These are phyloP conservation scores for Diaporthe vexans DNA, from an alignment of 2,329 filamentous ascomycete species.

Conservation along the genomic window DNA sequence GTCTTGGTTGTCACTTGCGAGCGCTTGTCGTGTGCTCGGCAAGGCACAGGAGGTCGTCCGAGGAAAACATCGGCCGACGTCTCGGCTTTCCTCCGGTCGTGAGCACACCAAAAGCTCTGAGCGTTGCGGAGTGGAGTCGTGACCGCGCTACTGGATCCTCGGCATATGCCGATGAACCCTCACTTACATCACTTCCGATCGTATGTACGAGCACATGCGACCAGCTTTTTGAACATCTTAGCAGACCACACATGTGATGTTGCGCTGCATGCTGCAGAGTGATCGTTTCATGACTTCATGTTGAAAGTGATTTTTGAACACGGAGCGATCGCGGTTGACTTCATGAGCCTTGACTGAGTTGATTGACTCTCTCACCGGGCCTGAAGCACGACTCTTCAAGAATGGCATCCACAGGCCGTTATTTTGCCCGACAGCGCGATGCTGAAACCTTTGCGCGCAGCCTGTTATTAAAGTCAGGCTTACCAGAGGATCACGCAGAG, in stretches of 20 bases:
- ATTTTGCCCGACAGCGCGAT: neutral
- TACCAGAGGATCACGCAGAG: constrained; percentile 44
- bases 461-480: constrained; percentile 36
- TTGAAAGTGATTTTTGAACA: neutral
- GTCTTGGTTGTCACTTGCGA: neutral
- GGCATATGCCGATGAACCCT: constrained; percentile 21
- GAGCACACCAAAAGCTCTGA: neutral
- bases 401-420: constrained; percentile 5
- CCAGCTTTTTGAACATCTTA: too few species aligned
- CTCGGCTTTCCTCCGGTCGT: constrained; percentile 22
- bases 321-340: too few species aligned
- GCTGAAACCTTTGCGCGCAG: neutral
- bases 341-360: neutral
- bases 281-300: neutral
- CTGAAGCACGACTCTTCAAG: neutral
- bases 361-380: too few species aligned
- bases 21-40: neutral
- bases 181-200: neutral
- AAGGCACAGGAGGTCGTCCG: neutral
- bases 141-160: neutral
- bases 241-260: neutral
- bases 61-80: neutral
- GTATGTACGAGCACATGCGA: constrained; percentile 19
- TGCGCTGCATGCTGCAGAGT: neutral
- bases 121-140: neutral